Evolutionary conservation across 2,329 filamentous ascomycete genomes (phyloP).

Genomic region (Cladosporium oxysporum): DNA sequence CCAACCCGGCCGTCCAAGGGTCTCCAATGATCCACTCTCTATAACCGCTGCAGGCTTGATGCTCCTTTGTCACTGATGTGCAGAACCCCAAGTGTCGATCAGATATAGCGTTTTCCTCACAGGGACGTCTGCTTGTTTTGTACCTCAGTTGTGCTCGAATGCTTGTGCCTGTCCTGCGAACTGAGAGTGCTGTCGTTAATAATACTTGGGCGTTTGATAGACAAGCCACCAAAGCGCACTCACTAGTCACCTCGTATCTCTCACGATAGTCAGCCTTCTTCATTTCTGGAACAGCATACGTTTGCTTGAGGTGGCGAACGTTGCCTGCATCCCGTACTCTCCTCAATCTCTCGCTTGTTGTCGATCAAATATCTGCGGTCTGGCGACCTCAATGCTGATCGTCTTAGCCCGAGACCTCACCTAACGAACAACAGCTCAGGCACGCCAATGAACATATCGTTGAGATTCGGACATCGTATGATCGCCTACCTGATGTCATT

Average conservation of each 20-base stretch:
- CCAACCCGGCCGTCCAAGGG: background rate
- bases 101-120: background rate
- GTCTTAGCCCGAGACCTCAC: no score
- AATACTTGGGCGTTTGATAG: background rate
- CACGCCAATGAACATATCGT: no score
- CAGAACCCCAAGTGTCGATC: constrained; percentile 2
- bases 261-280: no score
- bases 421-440: no score
- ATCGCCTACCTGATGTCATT: no score
- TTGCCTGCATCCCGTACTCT: no score
- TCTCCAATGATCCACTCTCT: background rate
- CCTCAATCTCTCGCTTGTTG: no score
- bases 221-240: background rate
- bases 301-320: no score
- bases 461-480: no score
- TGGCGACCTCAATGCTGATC: no score
- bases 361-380: no score
- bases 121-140: background rate
- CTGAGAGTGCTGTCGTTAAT: background rate
- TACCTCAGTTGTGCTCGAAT: background rate
- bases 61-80: constrained; percentile 14
- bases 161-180: background rate
- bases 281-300: background rate
- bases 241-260: no score
- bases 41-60: background rate